These are phyloP conservation scores for Silene noctiflora DNA, from an alignment of 179 eudicot species.

Conservation along the genomic window DNA sequence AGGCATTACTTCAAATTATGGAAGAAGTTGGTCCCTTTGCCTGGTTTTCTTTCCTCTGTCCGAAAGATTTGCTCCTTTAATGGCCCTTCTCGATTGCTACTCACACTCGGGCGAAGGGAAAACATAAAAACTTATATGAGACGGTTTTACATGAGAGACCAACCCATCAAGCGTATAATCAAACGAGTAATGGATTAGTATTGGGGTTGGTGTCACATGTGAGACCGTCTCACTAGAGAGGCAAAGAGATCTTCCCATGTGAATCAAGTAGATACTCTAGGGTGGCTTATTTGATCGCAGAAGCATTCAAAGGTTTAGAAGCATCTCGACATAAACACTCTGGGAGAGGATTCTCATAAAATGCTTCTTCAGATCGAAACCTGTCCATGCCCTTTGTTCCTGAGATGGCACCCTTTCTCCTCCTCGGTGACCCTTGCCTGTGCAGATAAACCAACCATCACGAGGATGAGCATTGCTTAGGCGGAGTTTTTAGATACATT, in stretches of 20 bases:
- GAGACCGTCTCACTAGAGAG: background rate
- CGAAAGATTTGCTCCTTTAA: background rate
- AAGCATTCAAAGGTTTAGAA: constrained; percentile 21
- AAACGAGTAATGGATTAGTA: background rate
- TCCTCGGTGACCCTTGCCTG: constrained; percentile 96
- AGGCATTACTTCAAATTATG: background rate
- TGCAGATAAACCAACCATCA: background rate
- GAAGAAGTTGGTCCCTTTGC: background rate
- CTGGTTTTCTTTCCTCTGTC: constrained; percentile 8
- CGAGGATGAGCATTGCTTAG: background rate
- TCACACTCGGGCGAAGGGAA: background rate
- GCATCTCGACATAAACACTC: constrained; percentile 77
- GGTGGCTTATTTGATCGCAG: constrained; percentile 24
- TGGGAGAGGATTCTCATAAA: constrained; percentile 89
- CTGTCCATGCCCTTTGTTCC: constrained; percentile 95
- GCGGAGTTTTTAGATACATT: background rate
- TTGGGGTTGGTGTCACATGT: background rate
- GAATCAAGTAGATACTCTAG: background rate
- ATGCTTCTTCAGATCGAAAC: constrained; percentile 89
- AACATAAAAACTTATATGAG: background rate
- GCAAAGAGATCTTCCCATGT: background rate
- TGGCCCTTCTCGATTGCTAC: background rate
- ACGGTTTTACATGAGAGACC: background rate
- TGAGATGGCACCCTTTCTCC: constrained; percentile 82
- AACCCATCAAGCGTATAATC: background rate